These are phyloP conservation scores for Curvularia hawaiiensis DNA, from an alignment of 2,329 filamentous ascomycete species.

Conservation along the genomic window DNA sequence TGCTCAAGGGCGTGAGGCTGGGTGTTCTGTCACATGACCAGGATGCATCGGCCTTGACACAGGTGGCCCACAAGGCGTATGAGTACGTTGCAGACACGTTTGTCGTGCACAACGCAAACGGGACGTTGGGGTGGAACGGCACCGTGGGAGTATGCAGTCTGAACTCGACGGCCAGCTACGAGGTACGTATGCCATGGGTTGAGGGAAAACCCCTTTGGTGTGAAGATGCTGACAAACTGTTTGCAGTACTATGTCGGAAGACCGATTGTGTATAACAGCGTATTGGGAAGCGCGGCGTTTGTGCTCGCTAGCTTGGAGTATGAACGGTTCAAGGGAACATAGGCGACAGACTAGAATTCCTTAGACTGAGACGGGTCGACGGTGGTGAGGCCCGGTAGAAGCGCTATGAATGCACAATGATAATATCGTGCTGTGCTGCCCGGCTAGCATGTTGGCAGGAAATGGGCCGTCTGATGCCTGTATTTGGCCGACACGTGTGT, in stretches of 20 bases:
- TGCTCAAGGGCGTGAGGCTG: conserved; percentile 54
- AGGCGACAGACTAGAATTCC: neutral
- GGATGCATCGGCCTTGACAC: conserved; percentile 6
- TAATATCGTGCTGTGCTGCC: neutral
- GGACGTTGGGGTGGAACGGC: conserved; percentile 38
- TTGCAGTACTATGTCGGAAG: conserved; percentile 51
- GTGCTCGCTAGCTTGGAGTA: conserved; percentile 32
- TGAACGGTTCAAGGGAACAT: conserved; percentile 12
- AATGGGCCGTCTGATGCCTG: conserved; percentile 1
- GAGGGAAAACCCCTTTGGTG: neutral
- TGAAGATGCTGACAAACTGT: conserved; percentile 1
- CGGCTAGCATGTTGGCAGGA: neutral
- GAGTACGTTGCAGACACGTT: conserved; percentile 28
- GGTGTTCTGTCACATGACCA: conserved; percentile 33
- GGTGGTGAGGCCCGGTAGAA: neutral
- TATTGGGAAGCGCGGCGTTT: conserved; percentile 30
- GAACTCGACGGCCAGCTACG: conserved; percentile 30
- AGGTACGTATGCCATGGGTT: conserved; percentile 21
- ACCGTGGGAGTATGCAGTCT: conserved; percentile 39
- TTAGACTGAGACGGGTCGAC: neutral
- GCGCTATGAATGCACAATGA: neutral
- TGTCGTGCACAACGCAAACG: conserved; percentile 24
- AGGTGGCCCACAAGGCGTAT: conserved; percentile 48
- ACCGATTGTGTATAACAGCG: conserved; percentile 37
- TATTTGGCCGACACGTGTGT: conserved; percentile 1